These are phyloP conservation scores for Podaxis sp. DNA, from an alignment of 768 basidiomycete genomes.

Conservation along the genomic window DNA sequence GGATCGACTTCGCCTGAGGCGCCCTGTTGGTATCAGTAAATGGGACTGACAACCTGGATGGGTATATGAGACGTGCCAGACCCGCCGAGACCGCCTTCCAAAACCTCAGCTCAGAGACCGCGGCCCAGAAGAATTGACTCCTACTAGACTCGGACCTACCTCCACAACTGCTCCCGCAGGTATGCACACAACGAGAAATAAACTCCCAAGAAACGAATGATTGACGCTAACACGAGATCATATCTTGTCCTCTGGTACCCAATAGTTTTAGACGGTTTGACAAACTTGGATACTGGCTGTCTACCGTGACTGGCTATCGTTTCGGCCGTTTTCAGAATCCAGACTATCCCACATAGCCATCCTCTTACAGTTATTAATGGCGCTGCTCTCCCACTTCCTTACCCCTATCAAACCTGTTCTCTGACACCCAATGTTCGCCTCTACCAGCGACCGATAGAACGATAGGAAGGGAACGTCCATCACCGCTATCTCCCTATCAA, in stretches of 20 bases:
- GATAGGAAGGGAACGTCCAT: background rate
- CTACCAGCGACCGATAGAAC: background rate
- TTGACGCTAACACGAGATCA: background rate
- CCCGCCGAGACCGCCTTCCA: background rate
- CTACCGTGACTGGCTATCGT: background rate
- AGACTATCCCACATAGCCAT: background rate
- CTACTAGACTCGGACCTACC: background rate
- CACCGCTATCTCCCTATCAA: background rate
- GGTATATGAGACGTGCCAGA: background rate
- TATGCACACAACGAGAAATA: background rate
- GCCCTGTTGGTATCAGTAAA: background rate
- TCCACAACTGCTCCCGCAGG: background rate
- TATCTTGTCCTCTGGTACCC: background rate
- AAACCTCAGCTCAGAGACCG: background rate
- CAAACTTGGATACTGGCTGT: background rate
- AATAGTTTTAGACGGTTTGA: background rate
- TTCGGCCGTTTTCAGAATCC: background rate
- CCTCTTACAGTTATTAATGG: background rate
- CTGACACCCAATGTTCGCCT: background rate
- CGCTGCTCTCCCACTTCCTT: background rate
- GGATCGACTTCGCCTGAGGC: background rate
- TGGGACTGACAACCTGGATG: background rate
- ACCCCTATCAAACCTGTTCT: background rate
- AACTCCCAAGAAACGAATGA: slow-evolving; percentile 1
- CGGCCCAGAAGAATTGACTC: background rate